Conservation (phyloP, 2,329 filamentous ascomycete species). For the Aureobasidium musti region DNA sequence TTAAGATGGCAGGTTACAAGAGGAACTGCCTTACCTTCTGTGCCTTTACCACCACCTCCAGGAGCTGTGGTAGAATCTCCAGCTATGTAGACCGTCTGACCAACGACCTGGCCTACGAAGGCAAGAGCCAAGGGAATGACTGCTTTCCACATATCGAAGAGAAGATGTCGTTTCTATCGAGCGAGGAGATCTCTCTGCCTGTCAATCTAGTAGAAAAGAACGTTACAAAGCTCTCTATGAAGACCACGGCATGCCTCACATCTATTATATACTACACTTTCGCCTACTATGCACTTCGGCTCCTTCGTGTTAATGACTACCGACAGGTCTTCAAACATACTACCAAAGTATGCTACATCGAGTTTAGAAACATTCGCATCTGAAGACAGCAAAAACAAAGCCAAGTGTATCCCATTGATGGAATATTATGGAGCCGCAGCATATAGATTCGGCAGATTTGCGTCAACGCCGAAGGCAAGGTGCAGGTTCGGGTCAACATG, state of each 20-base stretch:
- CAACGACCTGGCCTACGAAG: background rate
- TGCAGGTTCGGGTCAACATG: conserved; percentile 3
- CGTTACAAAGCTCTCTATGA: background rate
- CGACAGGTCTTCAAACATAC: conserved; percentile 5
- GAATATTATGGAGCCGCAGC: background rate
- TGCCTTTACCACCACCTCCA: conserved; percentile 49
- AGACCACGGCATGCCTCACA: background rate
- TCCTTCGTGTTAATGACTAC: conserved; percentile 9
- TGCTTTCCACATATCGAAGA: conserved; percentile 1
- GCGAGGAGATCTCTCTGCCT: background rate
- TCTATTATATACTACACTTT: background rate
- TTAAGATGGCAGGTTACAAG: background rate
- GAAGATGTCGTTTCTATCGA: background rate
- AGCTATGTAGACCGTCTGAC: conserved; percentile 56
- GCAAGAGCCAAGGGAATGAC: background rate
- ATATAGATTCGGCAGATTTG: background rate
- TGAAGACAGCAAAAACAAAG: background rate
- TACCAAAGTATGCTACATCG: background rate
- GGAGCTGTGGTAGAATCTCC: conserved; percentile 65
- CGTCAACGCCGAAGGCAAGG: background rate
- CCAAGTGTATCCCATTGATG: conserved; percentile 3
- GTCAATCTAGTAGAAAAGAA: background rate
- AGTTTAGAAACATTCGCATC: background rate
- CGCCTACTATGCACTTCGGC: background rate
- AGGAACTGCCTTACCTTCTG: conserved; percentile 41